Evolutionary conservation across 441 rosid genomes (phyloP).

Genomic region (Pelargonium citronellum): DNA sequence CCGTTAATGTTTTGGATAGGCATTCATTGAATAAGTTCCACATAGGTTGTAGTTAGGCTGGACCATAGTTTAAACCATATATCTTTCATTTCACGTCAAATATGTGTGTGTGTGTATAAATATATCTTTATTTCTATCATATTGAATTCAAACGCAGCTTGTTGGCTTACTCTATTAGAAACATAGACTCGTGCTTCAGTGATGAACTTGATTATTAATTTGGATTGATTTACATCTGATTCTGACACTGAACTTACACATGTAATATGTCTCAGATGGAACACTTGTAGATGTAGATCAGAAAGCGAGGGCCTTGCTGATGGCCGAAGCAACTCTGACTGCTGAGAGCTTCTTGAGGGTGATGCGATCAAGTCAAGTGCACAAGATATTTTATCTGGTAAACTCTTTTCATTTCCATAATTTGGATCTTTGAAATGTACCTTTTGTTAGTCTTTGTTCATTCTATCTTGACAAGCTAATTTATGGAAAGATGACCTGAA

Average conservation of each 20-base stretch:
- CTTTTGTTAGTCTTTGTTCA: background rate
- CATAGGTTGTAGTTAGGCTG: background rate
- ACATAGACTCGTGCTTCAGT: background rate
- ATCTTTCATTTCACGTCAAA: too few species aligned
- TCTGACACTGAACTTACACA: background rate
- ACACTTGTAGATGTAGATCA: background rate
- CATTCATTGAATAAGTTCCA: too few species aligned
- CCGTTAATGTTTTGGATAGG: background rate
- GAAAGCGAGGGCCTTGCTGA: background rate
- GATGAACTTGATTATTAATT: background rate
- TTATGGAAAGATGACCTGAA: background rate
- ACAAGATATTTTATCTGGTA: background rate
- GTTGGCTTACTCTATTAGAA: background rate
- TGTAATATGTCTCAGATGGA: background rate
- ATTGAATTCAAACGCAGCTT: background rate
- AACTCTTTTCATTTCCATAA: background rate
- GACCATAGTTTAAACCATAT: background rate
- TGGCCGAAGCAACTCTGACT: slow-evolving; percentile 3
- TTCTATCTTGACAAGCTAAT: background rate
- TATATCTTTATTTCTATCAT: background rate
- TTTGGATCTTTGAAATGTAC: background rate
- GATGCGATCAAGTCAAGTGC: background rate
- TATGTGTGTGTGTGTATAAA: too few species aligned
- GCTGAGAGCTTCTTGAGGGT: background rate
- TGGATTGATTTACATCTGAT: background rate